Conservation (phyloP, 495 filamentous ascomycete genomes). For the Neurospora sp. region DNA sequence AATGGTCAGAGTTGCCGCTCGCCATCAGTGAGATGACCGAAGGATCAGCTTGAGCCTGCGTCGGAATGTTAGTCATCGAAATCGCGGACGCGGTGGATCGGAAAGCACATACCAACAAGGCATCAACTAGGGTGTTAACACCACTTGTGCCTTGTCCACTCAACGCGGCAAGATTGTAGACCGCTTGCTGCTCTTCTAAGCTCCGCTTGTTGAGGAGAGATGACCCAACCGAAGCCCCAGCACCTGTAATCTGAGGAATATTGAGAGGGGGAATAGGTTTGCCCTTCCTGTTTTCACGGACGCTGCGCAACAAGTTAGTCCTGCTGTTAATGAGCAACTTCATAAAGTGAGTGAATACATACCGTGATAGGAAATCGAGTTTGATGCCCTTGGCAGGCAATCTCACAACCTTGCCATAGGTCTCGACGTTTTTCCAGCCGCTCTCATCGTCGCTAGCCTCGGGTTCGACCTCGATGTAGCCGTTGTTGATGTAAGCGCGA, state of each 20-base stretch:
- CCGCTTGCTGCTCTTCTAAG: slow-evolving; percentile 41
- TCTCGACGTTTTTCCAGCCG: slow-evolving; percentile 30
- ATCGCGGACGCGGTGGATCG: slow-evolving; percentile 1
- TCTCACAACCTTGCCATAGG: slow-evolving; percentile 52
- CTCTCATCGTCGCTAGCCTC: slow-evolving; percentile 41
- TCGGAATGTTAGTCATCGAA: neutral
- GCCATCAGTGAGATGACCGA: slow-evolving; percentile 25
- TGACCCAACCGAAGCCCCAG: neutral
- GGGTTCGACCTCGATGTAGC: slow-evolving; percentile 65
- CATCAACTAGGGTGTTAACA: slow-evolving; percentile 26
- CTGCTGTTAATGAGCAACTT: neutral
- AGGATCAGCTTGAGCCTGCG: slow-evolving; percentile 14
- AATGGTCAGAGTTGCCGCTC: slow-evolving; percentile 18
- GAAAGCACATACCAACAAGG: slow-evolving; percentile 32
- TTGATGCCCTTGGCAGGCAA: slow-evolving; percentile 66
- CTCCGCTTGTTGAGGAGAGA: slow-evolving; percentile 7
- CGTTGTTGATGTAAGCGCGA: slow-evolving; percentile 62
- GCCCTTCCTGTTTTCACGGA: slow-evolving; percentile 24
- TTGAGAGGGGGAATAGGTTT: slow-evolving; percentile 13
- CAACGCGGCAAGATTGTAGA: slow-evolving; percentile 45
- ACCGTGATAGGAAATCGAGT: slow-evolving; percentile 59
- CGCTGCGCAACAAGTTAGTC: slow-evolving; percentile 14
- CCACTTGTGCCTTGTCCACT: slow-evolving; percentile 18
- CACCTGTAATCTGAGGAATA: neutral
- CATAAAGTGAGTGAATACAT: slow-evolving; percentile 15